Evolutionary conservation across 2,329 filamentous ascomycete species (phyloP).

Genomic region (Pezicula neosporulosa): DNA sequence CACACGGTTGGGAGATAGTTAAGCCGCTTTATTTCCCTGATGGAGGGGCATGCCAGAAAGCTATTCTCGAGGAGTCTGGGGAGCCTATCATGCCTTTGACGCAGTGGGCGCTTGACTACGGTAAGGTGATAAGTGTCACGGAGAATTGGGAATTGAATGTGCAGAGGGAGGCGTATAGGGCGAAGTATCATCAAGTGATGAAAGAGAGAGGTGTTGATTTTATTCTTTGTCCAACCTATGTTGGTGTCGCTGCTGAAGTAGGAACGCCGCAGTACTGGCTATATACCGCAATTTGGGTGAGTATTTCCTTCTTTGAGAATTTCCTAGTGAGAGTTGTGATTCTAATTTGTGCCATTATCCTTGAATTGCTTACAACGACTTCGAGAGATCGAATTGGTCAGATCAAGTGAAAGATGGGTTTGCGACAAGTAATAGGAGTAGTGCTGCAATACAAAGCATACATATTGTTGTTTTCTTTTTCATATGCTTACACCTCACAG

Average conservation of each 20-base stretch:
- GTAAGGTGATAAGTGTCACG: conserved; percentile 1
- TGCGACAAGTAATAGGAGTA: no score
- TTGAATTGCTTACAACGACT: no score
- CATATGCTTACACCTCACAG: neutral
- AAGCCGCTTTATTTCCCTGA: conserved; percentile 9
- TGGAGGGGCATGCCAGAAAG: neutral
- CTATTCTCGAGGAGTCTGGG: conserved; percentile 8
- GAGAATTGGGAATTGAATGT: conserved; percentile 13
- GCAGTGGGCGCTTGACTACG: neutral
- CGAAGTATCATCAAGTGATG: conserved; percentile 11
- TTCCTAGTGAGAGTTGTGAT: no score
- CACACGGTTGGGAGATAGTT: conserved; percentile 26
- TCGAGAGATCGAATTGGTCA: no score
- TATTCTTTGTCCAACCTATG: conserved; percentile 46
- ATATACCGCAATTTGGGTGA: conserved; percentile 15
- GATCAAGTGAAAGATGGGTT: no score
- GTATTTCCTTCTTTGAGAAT: neutral
- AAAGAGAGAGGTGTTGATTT: conserved; percentile 13
- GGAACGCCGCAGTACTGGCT: conserved; percentile 49
- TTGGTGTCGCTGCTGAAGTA: neutral
- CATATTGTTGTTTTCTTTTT: neutral
- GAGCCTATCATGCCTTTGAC: conserved; percentile 13
- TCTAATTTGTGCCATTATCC: no score
- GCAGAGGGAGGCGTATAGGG: conserved; percentile 8
- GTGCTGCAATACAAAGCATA: no score